A percentile compares a stretch with the other conserved stretches of the same genome.
These are phyloP conservation scores for Casaregolazyma lundiana DNA, from an alignment of 1,139 yeast species.

Conservation along the genomic window DNA sequence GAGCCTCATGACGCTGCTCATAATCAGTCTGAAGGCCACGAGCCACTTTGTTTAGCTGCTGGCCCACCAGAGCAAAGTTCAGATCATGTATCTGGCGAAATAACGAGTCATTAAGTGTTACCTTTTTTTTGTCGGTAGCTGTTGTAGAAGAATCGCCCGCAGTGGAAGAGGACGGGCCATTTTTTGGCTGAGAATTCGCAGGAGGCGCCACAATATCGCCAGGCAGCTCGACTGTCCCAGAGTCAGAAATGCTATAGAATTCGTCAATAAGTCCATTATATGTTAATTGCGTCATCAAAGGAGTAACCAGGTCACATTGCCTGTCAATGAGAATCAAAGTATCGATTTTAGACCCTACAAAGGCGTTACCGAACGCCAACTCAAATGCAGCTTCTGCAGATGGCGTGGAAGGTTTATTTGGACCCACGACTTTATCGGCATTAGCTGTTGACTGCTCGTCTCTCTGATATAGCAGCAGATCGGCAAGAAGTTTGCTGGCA, in stretches of 20 bases:
- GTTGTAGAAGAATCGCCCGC: background rate
- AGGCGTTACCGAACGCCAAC: constrained; percentile 29
- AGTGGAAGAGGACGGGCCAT: constrained; percentile 2
- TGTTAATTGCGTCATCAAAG: constrained; percentile 69
- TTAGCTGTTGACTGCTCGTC: constrained; percentile 23
- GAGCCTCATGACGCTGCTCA: constrained; percentile 55
- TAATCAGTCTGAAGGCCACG: constrained; percentile 65
- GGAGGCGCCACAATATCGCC: constrained; percentile 26
- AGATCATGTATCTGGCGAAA: constrained; percentile 53
- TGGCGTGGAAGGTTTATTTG: constrained; percentile 6
- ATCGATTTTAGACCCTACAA: constrained; percentile 34
- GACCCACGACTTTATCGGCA: constrained; percentile 13
- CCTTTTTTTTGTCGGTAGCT: constrained; percentile 22
- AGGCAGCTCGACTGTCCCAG: constrained; percentile 44
- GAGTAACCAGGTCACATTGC: constrained; percentile 65
- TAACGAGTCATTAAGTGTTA: constrained; percentile 39
- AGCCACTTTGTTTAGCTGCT: constrained; percentile 65
- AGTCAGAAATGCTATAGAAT: constrained; percentile 47
- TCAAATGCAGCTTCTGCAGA: constrained; percentile 19
- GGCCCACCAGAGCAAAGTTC: constrained; percentile 80
- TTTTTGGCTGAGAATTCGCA: constrained; percentile 3
- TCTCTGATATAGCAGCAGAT: constrained; percentile 28
- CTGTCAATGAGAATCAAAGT: constrained; percentile 72
- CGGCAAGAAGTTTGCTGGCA: constrained; percentile 40
- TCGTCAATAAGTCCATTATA: constrained; percentile 84